Evolutionary conservation across 805 yeast species (phyloP).

Genomic region (Sugiyamaella americana): DNA sequence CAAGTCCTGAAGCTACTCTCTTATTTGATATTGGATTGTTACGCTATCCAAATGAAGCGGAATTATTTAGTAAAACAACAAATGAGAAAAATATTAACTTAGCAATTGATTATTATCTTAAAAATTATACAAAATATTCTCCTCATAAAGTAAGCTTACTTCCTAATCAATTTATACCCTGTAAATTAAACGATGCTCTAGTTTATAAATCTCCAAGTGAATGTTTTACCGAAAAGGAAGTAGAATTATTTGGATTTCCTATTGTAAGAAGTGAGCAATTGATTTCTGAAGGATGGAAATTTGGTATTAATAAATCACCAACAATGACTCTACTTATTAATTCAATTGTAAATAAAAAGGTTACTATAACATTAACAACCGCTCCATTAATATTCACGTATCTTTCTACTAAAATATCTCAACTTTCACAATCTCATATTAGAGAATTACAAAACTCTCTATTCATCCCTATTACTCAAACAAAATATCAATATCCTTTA

Average conservation of each 20-base stretch:
- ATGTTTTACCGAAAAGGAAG: slow-evolving; percentile 23
- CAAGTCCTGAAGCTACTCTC: slow-evolving; percentile 27
- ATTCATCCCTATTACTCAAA: slow-evolving; percentile 28
- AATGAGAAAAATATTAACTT: slow-evolving; percentile 11
- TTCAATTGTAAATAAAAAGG: slow-evolving; percentile 19
- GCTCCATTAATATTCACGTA: slow-evolving; percentile 28
- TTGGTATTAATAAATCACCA: slow-evolving; percentile 31
- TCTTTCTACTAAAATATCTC: slow-evolving; percentile 23
- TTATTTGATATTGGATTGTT: slow-evolving; percentile 29
- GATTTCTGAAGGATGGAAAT: slow-evolving; percentile 25
- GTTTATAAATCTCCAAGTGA: slow-evolving; percentile 17
- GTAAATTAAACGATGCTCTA: slow-evolving; percentile 12
- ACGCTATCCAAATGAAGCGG: slow-evolving; percentile 23
- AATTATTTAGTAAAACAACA: slow-evolving; percentile 20
- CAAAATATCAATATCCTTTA: slow-evolving; percentile 20
- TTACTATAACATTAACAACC: slow-evolving; percentile 20
- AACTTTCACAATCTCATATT: slow-evolving; percentile 21
- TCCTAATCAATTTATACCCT: slow-evolving; percentile 20
- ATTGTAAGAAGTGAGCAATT: slow-evolving; percentile 21
- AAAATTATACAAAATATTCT: slow-evolving; percentile 20
- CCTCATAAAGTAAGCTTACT: slow-evolving; percentile 2
- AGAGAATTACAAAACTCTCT: slow-evolving; percentile 12
- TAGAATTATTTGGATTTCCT: slow-evolving; percentile 27
- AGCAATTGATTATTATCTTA: slow-evolving; percentile 29
- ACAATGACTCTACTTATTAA: slow-evolving; percentile 17